Evolutionary conservation across 495 filamentous ascomycete genomes (phyloP).

Genomic region (Hyaloscypha finlandica): DNA sequence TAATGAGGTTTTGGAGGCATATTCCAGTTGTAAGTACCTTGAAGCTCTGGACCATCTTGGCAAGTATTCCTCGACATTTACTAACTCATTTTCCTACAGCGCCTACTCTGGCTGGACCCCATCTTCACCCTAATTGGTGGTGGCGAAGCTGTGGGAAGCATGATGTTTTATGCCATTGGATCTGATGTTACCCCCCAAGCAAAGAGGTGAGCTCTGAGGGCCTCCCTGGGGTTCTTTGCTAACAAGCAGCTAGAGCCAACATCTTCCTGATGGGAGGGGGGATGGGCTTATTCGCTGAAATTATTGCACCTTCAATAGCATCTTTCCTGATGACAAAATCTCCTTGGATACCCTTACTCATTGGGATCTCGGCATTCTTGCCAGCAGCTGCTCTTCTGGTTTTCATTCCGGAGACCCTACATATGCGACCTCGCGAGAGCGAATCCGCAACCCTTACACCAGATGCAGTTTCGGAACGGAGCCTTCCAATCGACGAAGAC

Average conservation of each 20-base stretch:
- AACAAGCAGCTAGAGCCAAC: constrained; percentile 39
- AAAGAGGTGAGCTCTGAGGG: constrained; percentile 43
- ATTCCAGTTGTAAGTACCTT: constrained; percentile 40
- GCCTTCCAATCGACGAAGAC: neutral
- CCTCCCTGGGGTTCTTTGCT: constrained; percentile 8
- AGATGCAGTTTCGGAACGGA: neutral
- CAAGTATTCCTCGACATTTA: neutral
- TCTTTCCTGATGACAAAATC: constrained; percentile 57
- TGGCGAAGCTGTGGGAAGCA: constrained; percentile 50
- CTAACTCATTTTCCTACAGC: constrained; percentile 12
- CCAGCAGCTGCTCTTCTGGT: constrained; percentile 36
- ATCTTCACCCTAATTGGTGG: constrained; percentile 56
- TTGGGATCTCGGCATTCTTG: constrained; percentile 38
- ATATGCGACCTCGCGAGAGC: constrained; percentile 5
- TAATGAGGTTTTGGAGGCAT: constrained; percentile 20
- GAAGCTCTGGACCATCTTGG: neutral
- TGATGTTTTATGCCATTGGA: constrained; percentile 58
- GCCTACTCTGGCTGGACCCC: constrained; percentile 54
- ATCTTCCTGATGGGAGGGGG: constrained; percentile 55
- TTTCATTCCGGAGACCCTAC: constrained; percentile 50
- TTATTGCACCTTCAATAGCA: constrained; percentile 51
- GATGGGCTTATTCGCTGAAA: constrained; percentile 50
- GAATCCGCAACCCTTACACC: constrained; percentile 5
- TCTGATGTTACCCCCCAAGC: constrained; percentile 57
- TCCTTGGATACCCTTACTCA: constrained; percentile 56